Evolutionary conservation across 352 stramenopile genomes (phyloP).

Genomic region (Phytopythium sindhum): DNA sequence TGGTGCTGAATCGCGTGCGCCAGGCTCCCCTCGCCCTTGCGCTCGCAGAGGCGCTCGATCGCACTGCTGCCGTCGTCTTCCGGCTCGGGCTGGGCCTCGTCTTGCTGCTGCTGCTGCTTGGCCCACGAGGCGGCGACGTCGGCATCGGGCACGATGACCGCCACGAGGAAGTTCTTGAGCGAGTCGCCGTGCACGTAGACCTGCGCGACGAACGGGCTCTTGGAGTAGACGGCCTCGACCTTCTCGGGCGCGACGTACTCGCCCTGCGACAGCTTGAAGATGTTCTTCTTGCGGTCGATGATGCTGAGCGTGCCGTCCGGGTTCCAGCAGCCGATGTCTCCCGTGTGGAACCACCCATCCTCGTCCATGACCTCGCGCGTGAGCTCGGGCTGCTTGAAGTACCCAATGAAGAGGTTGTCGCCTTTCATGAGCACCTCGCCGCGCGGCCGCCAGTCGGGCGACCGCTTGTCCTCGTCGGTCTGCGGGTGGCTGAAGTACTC

Average conservation of each 20-base stretch:
- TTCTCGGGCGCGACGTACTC: slow-evolving; percentile 96
- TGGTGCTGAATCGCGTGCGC: slow-evolving; percentile 26
- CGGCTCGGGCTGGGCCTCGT: slow-evolving; percentile 16
- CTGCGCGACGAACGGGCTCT: slow-evolving; percentile 88
- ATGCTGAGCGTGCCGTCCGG: slow-evolving; percentile 84
- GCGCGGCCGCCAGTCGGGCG: slow-evolving; percentile 15
- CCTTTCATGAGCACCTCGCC: slow-evolving; percentile 51
- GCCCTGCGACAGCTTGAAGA: slow-evolving; percentile 90
- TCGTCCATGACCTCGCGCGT: slow-evolving; percentile 84
- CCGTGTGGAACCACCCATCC: slow-evolving; percentile 94
- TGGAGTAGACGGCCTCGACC: slow-evolving; percentile 92
- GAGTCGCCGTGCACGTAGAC: slow-evolving; percentile 94
- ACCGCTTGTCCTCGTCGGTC: slow-evolving; percentile 25
- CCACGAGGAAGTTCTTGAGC: slow-evolving; percentile 89
- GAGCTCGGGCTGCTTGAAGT: slow-evolving; percentile 90
- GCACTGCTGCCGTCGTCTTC: slow-evolving; percentile 15
- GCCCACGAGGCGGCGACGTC: slow-evolving; percentile 47
- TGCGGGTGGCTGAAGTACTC: slow-evolving; percentile 71
- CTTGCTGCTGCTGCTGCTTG: slow-evolving; percentile 17
- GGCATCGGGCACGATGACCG: slow-evolving; percentile 84
- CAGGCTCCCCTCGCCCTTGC: slow-evolving; percentile 26
- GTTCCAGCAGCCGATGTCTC: slow-evolving; percentile 93
- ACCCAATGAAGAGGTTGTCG: slow-evolving; percentile 78
- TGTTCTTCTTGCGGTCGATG: slow-evolving; percentile 89
- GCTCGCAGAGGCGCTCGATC: slow-evolving; percentile 22